phyloP scores from a whole-genome alignment of 345 rosid species.

The Passiflora organensis region DNA sequence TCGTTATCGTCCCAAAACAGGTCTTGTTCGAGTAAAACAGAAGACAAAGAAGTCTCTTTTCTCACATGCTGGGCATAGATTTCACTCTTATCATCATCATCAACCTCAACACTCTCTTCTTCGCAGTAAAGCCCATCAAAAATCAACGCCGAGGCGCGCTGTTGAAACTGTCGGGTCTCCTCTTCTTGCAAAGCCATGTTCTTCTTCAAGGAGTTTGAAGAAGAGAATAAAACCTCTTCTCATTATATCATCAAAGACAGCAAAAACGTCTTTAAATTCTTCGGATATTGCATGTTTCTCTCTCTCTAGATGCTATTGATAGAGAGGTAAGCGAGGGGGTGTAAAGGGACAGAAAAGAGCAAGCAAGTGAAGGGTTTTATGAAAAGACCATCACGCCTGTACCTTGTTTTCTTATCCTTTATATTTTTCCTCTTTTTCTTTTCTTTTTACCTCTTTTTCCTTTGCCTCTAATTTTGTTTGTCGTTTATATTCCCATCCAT shows the following conservation, averaged over 20 bases:
- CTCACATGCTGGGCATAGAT: slow-evolving; percentile 17
- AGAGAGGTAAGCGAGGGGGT: slow-evolving; percentile 4
- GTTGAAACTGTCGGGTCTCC: slow-evolving; percentile 30
- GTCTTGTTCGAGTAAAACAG: slow-evolving; percentile 40
- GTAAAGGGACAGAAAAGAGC: slow-evolving; percentile 13
- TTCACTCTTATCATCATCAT: slow-evolving; percentile 22
- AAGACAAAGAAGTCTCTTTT: slow-evolving; percentile 44
- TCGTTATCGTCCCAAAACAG: slow-evolving; percentile 60
- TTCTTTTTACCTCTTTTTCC: neutral
- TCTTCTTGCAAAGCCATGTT: slow-evolving; percentile 56
- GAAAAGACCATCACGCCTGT: slow-evolving; percentile 44
- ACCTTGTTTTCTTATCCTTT: slow-evolving; percentile 11
- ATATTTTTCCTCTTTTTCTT: slow-evolving; percentile 4
- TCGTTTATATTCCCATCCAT: neutral
- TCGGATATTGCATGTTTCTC: slow-evolving; percentile 3
- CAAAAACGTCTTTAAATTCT: slow-evolving; percentile 11
- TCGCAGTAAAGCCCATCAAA: slow-evolving; percentile 67
- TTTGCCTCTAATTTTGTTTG: neutral
- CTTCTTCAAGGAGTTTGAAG: slow-evolving; percentile 54
- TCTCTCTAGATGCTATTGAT: slow-evolving; percentile 10
- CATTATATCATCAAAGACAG: slow-evolving; percentile 43
- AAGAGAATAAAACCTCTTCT: slow-evolving; percentile 39
- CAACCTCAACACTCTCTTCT: slow-evolving; percentile 47
- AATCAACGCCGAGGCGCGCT: slow-evolving; percentile 28
- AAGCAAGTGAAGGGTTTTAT: slow-evolving; percentile 46